phyloP scores from a whole-genome alignment of 257 asterid species.

The Fraxinus americana region DNA sequence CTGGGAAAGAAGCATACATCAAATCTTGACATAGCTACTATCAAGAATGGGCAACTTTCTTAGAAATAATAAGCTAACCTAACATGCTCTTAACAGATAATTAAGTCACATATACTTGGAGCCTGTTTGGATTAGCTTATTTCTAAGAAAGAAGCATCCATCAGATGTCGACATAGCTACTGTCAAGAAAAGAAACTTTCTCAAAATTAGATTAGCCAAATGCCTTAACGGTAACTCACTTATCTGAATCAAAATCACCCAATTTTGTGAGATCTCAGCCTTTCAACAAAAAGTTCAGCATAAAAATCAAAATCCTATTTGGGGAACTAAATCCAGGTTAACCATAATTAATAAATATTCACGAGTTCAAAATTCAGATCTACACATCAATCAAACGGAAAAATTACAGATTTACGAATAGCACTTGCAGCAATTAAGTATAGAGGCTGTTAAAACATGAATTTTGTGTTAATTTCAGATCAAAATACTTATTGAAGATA shows the following conservation, averaged over 20 bases:
- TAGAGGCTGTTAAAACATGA: background rate
- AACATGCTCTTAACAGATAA: background rate
- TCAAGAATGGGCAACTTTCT: background rate
- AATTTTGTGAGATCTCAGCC: background rate
- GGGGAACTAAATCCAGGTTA: background rate
- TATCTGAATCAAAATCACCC: background rate
- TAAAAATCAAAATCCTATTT: background rate
- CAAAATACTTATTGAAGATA: background rate
- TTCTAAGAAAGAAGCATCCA: background rate
- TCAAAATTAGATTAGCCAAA: background rate
- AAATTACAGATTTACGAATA: background rate
- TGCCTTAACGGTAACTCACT: background rate
- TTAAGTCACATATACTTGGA: background rate
- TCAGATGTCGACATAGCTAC: slow-evolving; percentile 3
- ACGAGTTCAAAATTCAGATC: background rate
- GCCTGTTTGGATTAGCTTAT: background rate
- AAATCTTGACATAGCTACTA: background rate
- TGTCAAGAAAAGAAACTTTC: background rate
- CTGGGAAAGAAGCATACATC: background rate
- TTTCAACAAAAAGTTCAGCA: background rate
- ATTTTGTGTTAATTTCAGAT: background rate
- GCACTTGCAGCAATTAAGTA: background rate
- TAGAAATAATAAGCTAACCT: background rate
- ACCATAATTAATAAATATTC: background rate
- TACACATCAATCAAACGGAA: background rate